Percentiles rank a stretch among this genome's conserved stretches.
phyloP scores from a whole-genome alignment of 192 early-diverging fungal species.

The Dispira simplex region DNA sequence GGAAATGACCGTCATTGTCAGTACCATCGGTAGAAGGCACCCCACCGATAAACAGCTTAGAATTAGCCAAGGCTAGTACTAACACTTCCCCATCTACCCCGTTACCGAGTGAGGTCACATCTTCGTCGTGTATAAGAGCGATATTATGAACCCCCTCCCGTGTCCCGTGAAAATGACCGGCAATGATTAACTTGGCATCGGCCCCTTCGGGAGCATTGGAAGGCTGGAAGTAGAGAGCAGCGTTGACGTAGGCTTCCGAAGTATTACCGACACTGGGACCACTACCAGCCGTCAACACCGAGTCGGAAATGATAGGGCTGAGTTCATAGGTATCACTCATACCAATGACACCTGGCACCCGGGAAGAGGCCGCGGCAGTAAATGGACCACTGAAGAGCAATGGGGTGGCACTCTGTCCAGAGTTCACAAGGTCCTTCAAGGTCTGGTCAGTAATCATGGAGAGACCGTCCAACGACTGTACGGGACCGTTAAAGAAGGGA shows the following conservation, averaged over 20 bases:
- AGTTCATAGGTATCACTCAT: conserved; percentile 2
- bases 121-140: conserved; percentile 22
- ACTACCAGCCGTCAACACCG: not conserved
- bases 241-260: conserved; percentile 21
- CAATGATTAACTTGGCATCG: conserved; percentile 26
- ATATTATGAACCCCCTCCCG: conserved; percentile 24
- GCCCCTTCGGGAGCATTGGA: conserved; percentile 23
- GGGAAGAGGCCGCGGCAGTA: conserved; percentile 20
- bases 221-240: conserved; percentile 28
- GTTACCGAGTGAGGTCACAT: conserved; percentile 23
- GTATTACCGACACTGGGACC: not conserved
- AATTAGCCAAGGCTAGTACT: conserved; percentile 28
- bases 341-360: conserved; percentile 10
- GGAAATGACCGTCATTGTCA: conserved; percentile 14
- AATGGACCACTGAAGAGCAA: conserved; percentile 19
- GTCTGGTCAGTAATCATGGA: not conserved
- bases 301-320: not conserved
- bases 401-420: not conserved
- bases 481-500: conserved; percentile 1
- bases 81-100: conserved; percentile 30
- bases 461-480: not conserved
- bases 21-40: conserved; percentile 14
- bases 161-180: conserved; percentile 33
- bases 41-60: conserved; percentile 41
- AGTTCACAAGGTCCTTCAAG: not conserved